Base-by-base conservation (phyloP, 2,329 filamentous ascomycete species). In the Teratosphaeria nubilosa region DNA sequence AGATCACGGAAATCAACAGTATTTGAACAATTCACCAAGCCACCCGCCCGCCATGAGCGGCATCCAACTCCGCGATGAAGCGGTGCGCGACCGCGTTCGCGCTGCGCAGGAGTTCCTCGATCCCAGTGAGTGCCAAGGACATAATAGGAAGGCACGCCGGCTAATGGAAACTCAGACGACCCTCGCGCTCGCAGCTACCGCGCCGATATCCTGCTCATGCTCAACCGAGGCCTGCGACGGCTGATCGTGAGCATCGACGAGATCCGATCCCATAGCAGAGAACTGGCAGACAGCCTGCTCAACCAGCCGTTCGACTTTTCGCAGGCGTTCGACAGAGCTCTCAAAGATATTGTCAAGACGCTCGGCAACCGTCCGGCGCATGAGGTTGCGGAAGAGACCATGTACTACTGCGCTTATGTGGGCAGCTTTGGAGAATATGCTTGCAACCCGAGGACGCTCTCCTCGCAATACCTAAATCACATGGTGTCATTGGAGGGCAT, bases 401-500 rank as follows among this genome's bases (percentile, higher is more conserved):
- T 81, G 66, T 99, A 96, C 76, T 97, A 99, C 73, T 96, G 94
- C 70, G 94, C 94, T n/a, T 97, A 90, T 77, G 85, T 92, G 57
- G 94, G 94, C 64, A 96, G 90, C 71, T 99, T 99, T 71, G 94
- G 95, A 64, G 86, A 96, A 71, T 94, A 90, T 72, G 83, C 91
- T 13, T 96, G 91, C 81, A 99, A 96, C 69, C 94, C 94, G 48
- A 85, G 94, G 65, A 97, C 94, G 0, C 77, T 99, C 31, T 90
- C 90, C 55, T 96, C 92, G 2, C 81, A 85, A 48, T 89, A 95
- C 68, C 82, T 99, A 58, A 99, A 99, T 74, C 86, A 89, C 69
- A 96, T 99, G 91, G 89, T 99, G 14, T 96, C 91, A 3, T 81
- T 99, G 55, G 94, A 99, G 75, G 94, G 94, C 53, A 99, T 99